Base-by-base conservation (phyloP, 1,284 basidiomycete genomes). In the Phlebopus sp. region DNA sequence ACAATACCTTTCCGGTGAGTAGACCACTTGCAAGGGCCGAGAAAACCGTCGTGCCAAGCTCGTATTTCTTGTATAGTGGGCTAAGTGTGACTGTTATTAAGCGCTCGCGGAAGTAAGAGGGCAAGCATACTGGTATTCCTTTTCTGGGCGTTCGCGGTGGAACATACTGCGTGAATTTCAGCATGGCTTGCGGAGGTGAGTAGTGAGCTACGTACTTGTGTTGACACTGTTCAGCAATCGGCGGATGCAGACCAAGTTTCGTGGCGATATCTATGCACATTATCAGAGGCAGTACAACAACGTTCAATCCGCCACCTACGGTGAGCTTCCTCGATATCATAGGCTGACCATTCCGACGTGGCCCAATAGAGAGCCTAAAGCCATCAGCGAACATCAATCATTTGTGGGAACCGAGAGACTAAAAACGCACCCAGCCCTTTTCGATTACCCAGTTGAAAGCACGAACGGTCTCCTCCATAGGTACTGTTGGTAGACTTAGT, bases 211-310 rank as follows among this genome's bases (percentile, higher is more conserved):
- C 58, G 5, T 46, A 71, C 71, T 70, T 56, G 56, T 69, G 66
- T 59, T 80, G 73, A 40, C 75, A 75, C 62, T 84, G 83, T 59
- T 85, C 83, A 44, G 70, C 74, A 27, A 74, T 68, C 3, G 83
- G 84, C 17, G 71, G 66, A 46, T 81, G 74, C 40, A 85, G 62
- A 53, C 73, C 72, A 44, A 81, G 71, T 23, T 72, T 70, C 44
- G 71, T 68, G 13, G 81, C 82, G 46, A 84, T 64, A 31, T 76
- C 72, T 66, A 21, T 19, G 7, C 29, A 5, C 13, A 14, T 5
- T 15, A 29, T 57, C 27, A 50, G 43, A 32, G 35, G 11, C 36
- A 1, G 17, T 10, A 13, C 15, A n/a, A 21, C 27, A 35, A n/a
- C 25, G 29, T 5, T 15, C 10, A 31, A 17, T 25, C 21, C 34